These are phyloP conservation scores for Jamesozyma gamospora DNA, from an alignment of 805 yeast genomes.

Conservation along the genomic window DNA sequence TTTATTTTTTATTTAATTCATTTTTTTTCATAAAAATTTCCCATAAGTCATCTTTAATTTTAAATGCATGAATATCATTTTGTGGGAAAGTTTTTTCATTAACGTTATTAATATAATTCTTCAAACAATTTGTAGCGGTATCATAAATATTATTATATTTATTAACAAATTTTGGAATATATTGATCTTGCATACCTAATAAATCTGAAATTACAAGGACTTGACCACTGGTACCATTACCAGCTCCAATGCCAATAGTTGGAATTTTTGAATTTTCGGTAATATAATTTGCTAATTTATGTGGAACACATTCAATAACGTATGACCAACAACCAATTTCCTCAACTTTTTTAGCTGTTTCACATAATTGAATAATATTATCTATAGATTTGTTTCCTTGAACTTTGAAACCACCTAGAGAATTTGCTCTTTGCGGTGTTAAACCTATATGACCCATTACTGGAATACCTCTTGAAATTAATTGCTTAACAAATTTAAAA, in stretches of 20 bases:
- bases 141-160: constrained; percentile 46
- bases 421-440: constrained; percentile 77
- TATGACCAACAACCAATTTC: constrained; percentile 67
- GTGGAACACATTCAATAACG: constrained; percentile 82
- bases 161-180: constrained; percentile 65
- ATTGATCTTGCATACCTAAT: constrained; percentile 59
- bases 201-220: constrained; percentile 81
- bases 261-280: constrained; percentile 58
- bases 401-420: constrained; percentile 78
- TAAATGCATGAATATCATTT: constrained; percentile 50
- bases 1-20: background rate
- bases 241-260: constrained; percentile 95
- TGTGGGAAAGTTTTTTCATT: constrained; percentile 48
- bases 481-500: constrained; percentile 41
- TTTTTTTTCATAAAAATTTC: constrained; percentile 28
- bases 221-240: constrained; percentile 74
- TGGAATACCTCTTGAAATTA: constrained; percentile 69
- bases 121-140: constrained; percentile 42
- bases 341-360: constrained; percentile 63
- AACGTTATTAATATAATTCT: constrained; percentile 52
- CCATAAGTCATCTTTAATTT: constrained; percentile 55
- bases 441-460: constrained; percentile 88
- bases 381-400: constrained; percentile 56
- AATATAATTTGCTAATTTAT: constrained; percentile 52
- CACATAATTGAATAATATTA: constrained; percentile 46